These are phyloP conservation scores for Yamadazyma songkhlaensis DNA, from an alignment of 1,139 yeast genomes.

Conservation along the genomic window DNA sequence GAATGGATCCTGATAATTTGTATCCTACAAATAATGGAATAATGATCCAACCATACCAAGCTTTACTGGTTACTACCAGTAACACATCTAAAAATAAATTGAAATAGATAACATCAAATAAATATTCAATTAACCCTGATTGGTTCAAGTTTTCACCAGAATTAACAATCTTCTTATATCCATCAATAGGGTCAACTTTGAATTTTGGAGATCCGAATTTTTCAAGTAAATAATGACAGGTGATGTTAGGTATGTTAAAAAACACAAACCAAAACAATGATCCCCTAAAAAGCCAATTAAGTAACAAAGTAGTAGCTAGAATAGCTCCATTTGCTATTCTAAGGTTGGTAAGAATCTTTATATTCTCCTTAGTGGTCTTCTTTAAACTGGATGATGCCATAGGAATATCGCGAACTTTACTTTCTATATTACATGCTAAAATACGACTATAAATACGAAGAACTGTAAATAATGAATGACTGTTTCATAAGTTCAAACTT, in stretches of 20 bases:
- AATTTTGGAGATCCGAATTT: conserved; percentile 64
- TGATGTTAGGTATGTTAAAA: conserved; percentile 55
- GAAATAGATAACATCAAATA: conserved; percentile 71
- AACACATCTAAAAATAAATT: conserved; percentile 63
- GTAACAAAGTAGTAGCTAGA: conserved; percentile 28
- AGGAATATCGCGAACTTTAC: no score
- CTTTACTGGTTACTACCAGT: conserved; percentile 50
- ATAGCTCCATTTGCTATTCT: conserved; percentile 1
- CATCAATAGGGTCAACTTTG: conserved; percentile 34
- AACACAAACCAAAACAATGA: conserved; percentile 56
- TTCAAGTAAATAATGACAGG: conserved; percentile 58
- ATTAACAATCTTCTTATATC: conserved; percentile 34
- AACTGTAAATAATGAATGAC: no score
- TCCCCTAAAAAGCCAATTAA: conserved; percentile 45
- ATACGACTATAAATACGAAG: no score
- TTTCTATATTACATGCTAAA: no score
- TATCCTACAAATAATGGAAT: conserved; percentile 54
- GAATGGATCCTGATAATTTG: conserved; percentile 34
- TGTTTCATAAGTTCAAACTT: no score
- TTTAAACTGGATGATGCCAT: conserved; percentile 56
- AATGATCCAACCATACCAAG: conserved; percentile 55
- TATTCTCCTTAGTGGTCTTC: conserved; percentile 63
- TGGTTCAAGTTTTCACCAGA: conserved; percentile 68
- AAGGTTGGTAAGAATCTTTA: conserved; percentile 45
- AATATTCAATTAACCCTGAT: conserved; percentile 70